A percentile compares a stretch with the other conserved stretches of the same genome.
Conservation (phyloP, 2,329 filamentous ascomycete genomes). For the Meredithiella fracta region DNA sequence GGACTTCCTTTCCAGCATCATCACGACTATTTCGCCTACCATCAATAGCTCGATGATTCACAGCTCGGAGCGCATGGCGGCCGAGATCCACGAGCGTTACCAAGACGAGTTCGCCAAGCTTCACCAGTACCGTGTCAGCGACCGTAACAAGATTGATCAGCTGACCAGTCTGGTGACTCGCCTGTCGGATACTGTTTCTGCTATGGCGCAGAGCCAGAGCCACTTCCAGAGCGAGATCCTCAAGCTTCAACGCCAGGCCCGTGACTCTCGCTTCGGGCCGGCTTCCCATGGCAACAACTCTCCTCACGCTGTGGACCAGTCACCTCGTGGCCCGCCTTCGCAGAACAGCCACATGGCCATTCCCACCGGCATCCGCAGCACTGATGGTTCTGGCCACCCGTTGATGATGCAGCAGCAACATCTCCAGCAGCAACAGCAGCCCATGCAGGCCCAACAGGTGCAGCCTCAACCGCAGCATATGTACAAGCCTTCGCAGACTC, state of each 20-base stretch:
- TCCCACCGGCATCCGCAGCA: not conserved
- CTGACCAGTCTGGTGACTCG: slow-evolving; percentile 50
- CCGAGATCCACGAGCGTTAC: slow-evolving; percentile 50
- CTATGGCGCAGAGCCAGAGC: slow-evolving; percentile 51
- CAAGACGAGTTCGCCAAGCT: slow-evolving; percentile 34
- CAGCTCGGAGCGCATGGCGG: slow-evolving; percentile 43
- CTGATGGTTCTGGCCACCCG: slow-evolving; percentile 18
- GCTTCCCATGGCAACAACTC: slow-evolving; percentile 13
- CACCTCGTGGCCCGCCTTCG: slow-evolving; percentile 12
- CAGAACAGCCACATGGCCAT: slow-evolving; percentile 17
- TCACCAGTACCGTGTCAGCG: slow-evolving; percentile 32
- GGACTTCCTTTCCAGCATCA: slow-evolving; percentile 45
- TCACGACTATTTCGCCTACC: slow-evolving; percentile 50
- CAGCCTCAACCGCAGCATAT: slow-evolving; percentile 14
- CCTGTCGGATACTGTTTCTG: slow-evolving; percentile 51
- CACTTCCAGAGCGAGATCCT: slow-evolving; percentile 50
- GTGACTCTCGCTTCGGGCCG: slow-evolving; percentile 13
- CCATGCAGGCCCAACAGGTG: slow-evolving; percentile 28
- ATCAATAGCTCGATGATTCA: slow-evolving; percentile 42
- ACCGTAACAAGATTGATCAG: slow-evolving; percentile 52
- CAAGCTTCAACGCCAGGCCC: slow-evolving; percentile 29
- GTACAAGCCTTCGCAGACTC: slow-evolving; percentile 17
- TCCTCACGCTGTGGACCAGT: slow-evolving; percentile 14
- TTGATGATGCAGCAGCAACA: slow-evolving; percentile 20
- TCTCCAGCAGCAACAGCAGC: slow-evolving; percentile 24